Conservation (phyloP, 2,329 filamentous ascomycete genomes). For the Cladosporium sp. region DNA sequence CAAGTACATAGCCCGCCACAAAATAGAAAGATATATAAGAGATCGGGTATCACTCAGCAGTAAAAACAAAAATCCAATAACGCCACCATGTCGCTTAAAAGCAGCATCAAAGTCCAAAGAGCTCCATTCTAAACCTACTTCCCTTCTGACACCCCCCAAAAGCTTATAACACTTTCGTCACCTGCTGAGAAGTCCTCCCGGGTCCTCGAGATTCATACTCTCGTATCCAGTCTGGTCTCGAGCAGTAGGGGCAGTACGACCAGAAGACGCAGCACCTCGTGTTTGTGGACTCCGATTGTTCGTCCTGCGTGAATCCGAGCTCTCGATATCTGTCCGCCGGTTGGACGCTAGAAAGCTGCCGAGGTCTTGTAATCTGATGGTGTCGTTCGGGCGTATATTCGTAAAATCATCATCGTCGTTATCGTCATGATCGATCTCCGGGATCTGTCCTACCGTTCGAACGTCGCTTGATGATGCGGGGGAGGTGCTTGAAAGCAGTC, state of each 20-base stretch:
- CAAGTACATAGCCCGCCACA: not conserved
- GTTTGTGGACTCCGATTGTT: too few relatives aligned
- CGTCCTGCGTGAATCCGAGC: not conserved
- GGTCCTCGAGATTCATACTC: not conserved
- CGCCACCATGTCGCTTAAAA: conserved; percentile 3
- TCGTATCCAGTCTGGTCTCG: not conserved
- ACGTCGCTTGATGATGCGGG: not conserved
- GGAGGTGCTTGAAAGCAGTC: conserved; percentile 25
- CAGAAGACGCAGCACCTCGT: not conserved
- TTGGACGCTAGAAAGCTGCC: conserved; percentile 15
- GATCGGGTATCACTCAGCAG: conserved; percentile 2
- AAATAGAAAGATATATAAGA: not conserved
- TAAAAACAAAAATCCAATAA: not conserved
- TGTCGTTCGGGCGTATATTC: conserved; percentile 23
- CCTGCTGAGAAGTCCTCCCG: not conserved
- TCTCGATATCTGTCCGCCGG: not conserved
- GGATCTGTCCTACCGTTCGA: conserved; percentile 10
- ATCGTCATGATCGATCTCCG: conserved; percentile 1
- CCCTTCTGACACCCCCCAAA: not conserved
- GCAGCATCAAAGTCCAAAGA: not conserved
- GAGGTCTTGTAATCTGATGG: conserved; percentile 13
- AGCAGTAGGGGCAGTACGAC: not conserved
- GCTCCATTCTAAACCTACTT: not conserved
- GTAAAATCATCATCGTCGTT: not conserved
- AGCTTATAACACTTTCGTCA: not conserved